Base-by-base conservation (phyloP, 768 basidiomycete species). In the Lyophyllum decastes region DNA sequence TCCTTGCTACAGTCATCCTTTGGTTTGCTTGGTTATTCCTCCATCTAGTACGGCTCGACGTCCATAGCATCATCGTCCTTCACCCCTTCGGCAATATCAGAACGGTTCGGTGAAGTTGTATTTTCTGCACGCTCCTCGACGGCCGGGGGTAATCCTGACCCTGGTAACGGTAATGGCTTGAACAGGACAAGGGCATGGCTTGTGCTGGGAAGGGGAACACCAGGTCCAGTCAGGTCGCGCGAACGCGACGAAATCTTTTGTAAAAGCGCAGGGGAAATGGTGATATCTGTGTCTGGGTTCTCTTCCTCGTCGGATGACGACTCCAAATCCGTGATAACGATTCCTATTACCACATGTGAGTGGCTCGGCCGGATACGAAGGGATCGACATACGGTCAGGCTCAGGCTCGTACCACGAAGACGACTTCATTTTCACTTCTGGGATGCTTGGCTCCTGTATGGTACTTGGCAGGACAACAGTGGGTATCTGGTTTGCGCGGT, bases 381-480 rank as follows among this genome's bases (percentile, higher is more conserved):
- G 30, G 61, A 33, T 34, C 51, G 30, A 79, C 86, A 63, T 70
- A 91, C 90, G 75, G 66, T 88, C 82, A 61, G 82, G 85, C 65
- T 88, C 89, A 4, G 83, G 79, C 66, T 88, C 87, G 65, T 86
- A 88, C 85, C 86, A 88, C 27, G 85, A 82, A 9, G 77, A 77
- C 9, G 68, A 64, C 59, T 83, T 84, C 89, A 92, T 92, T 46
- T 78, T 81, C 2, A 85, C 74, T 54, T 90, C 88, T 19, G 73
- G 79, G 9, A 73, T 64, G 17, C 63, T 52, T 0, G 72, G 70
- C 52, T 83, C 82, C 59, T 84, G 82, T 50, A 80, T 64, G 21
- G 72, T 72, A 34, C 66, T 70, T 5, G 78, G 77, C 21, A 67
- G 45, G 35, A 63, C 38, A 27, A 64, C 47, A 24, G 52, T 19